Percentiles rank a stretch among this genome's conserved stretches.
Evolutionary conservation across 441 rosid species (phyloP).

Genomic region (Brassica hybrid): DNA sequence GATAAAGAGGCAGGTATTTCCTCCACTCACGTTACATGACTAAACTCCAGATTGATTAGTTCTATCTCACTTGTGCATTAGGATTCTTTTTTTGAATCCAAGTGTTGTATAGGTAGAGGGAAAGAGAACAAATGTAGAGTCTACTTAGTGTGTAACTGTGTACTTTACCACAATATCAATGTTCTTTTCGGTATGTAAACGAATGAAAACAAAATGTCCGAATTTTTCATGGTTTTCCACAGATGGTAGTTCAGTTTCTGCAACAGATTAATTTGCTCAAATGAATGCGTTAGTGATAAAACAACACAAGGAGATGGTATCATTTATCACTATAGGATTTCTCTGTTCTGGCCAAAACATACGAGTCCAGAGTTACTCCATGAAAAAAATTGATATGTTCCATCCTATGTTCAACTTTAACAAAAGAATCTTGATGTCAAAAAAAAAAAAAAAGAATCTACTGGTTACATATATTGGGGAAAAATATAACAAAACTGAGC

Average conservation of each 20-base stretch:
- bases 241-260: slow-evolving; percentile 66
- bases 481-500: background rate
- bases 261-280: slow-evolving; percentile 66
- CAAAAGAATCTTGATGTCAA: slow-evolving; percentile 28
- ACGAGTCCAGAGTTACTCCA: background rate
- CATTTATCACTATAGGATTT: slow-evolving; percentile 4
- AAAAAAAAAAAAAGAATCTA: no score
- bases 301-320: slow-evolving; percentile 53
- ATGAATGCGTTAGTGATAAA: slow-evolving; percentile 63
- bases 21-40: slow-evolving; percentile 33
- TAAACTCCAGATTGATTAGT: slow-evolving; percentile 27
- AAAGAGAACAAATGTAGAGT: background rate
- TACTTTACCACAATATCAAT: background rate
- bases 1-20: slow-evolving; percentile 25
- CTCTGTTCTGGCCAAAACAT: background rate
- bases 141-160: slow-evolving; percentile 40
- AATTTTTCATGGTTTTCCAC: slow-evolving; percentile 18
- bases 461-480: background rate
- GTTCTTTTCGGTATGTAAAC: no score
- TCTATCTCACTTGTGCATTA: slow-evolving; percentile 43
- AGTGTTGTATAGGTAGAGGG: no score
- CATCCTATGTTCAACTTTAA: background rate
- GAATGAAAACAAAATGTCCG: no score
- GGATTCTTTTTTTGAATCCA: slow-evolving; percentile 14
- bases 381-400: background rate